Evolutionary conservation across 208 protist species (phyloP), one percentile per base, ranked within the genome.

Genomic region (Leishmania amazonensis): DNA sequence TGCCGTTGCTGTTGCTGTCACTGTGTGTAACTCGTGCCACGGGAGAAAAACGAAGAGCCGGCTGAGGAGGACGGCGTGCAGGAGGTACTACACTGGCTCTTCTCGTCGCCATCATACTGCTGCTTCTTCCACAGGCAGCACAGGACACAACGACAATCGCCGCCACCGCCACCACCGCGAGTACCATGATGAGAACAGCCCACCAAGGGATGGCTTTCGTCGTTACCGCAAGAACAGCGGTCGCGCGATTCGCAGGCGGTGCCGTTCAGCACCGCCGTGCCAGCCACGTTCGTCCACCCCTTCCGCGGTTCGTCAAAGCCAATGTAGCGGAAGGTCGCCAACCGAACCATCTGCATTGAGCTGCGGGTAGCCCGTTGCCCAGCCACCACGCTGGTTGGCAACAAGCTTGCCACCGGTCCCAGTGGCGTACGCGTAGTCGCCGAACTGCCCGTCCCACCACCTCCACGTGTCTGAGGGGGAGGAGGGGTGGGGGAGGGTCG

Each of bases 131-230:
- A 6, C 49, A 24, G 60, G 76, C 67, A 84, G 40, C 45, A 5
- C 45, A 0, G 45, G 60, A 51, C 35, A 81, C 42, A 0, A 72
- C 40, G 21, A 75, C n/a, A 17, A 78, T 35, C 17, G 72, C 49
- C 54, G 77, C 54, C 13, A 35, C 76, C 15, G 49, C 49, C 35
- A 84, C 24, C 11, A 57, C 75, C 51, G 28, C 67, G 38, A 76
- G 45, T 3, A 84, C 70, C 31, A 84, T 72, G 76, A 84, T 84
- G 71, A 81, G 57, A 40, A 84, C 73, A 31, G 35, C 76, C 76
- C 76, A 80, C 81, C 81, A 81, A 35, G 19, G 74, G 68, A 7
- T 4, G 31, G 54, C 75, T 80, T 35, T 75, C 7, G 11, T 35
- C 21, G 35, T 81, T 58, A 73, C 71, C 70, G 21, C 6, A 2